These are phyloP conservation scores for Ganoderma sinense DNA, from an alignment of 1,284 basidiomycete species.

Conservation along the genomic window DNA sequence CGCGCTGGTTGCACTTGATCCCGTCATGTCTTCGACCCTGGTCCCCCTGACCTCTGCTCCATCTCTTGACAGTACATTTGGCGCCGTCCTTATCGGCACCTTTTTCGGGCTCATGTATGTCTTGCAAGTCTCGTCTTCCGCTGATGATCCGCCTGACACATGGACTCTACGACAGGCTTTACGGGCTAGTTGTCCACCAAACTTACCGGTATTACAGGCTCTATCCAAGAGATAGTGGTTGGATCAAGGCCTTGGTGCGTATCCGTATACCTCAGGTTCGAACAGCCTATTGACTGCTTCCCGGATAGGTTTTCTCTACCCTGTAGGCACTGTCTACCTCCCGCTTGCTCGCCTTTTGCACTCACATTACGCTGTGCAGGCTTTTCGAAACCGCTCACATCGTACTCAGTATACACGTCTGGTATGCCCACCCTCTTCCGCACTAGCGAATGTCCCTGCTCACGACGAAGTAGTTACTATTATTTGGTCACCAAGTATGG, in stretches of 20 bases:
- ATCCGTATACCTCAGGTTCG: too few species aligned
- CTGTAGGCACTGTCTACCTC: neutral
- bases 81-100: slow-evolving; percentile 19
- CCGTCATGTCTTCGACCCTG: too few species aligned
- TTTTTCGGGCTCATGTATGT: slow-evolving; percentile 16
- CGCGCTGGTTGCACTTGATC: too few species aligned
- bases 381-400: slow-evolving; percentile 14
- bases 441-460: too few species aligned
- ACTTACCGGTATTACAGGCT: slow-evolving; percentile 9
- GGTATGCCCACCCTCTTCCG: neutral
- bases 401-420: slow-evolving; percentile 1
- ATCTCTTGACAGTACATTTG: slow-evolving; percentile 13
- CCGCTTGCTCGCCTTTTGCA: neutral
- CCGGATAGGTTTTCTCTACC: neutral
- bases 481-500: slow-evolving; percentile 7
- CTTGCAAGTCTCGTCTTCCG: neutral
- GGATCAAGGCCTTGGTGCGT: slow-evolving; percentile 1
- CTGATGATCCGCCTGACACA: neutral
- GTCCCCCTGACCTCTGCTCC: neutral
- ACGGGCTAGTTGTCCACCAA: slow-evolving; percentile 18
- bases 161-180: neutral
- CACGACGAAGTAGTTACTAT: slow-evolving; percentile 5
- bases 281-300: neutral
- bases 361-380: neutral
- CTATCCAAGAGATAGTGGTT: neutral